A percentile compares a stretch with the other conserved stretches of the same genome.
phyloP scores from a whole-genome alignment of 768 basidiomycete genomes.

The Suillus ampliporus region DNA sequence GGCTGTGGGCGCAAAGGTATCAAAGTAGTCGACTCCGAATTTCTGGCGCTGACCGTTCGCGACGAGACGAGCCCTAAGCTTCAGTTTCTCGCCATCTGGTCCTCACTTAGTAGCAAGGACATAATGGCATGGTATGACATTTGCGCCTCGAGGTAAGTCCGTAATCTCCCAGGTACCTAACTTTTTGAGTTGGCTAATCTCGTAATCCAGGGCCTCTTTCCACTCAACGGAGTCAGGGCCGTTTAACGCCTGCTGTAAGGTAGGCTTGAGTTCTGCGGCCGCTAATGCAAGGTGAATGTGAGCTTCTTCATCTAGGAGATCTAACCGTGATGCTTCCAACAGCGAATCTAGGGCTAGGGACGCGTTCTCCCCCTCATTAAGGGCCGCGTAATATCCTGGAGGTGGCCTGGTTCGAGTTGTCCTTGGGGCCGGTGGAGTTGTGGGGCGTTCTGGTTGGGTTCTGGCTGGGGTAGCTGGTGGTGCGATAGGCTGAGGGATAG shows the following conservation, averaged over 20 bases:
- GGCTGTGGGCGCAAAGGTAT: slow-evolving; percentile 18
- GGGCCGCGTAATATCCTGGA: background rate
- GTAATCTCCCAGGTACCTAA: slow-evolving; percentile 34
- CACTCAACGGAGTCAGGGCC: slow-evolving; percentile 3
- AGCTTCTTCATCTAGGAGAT: background rate
- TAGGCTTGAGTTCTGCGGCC: background rate
- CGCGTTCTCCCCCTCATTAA: background rate
- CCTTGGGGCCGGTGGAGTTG: too few relatives aligned
- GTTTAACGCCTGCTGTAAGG: slow-evolving; percentile 3
- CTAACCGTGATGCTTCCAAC: background rate
- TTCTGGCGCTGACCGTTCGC: slow-evolving; percentile 2
- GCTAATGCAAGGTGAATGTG: background rate
- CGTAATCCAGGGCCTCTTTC: slow-evolving; percentile 14
- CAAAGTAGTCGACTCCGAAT: slow-evolving; percentile 24
- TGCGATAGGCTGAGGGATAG: background rate
- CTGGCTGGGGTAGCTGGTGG: background rate
- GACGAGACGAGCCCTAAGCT: background rate
- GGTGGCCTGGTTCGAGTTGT: too few relatives aligned
- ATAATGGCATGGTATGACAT: slow-evolving; percentile 29
- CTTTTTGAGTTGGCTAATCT: slow-evolving; percentile 22
- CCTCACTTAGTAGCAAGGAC: background rate
- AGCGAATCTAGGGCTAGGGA: background rate
- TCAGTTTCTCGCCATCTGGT: background rate
- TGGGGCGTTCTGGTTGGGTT: too few relatives aligned
- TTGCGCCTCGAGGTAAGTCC: slow-evolving; percentile 28